Percentiles rank a stretch among this genome's conserved stretches.
Conservation (phyloP, 148 eudicot species). For the Rhododendron simsii region DNA sequence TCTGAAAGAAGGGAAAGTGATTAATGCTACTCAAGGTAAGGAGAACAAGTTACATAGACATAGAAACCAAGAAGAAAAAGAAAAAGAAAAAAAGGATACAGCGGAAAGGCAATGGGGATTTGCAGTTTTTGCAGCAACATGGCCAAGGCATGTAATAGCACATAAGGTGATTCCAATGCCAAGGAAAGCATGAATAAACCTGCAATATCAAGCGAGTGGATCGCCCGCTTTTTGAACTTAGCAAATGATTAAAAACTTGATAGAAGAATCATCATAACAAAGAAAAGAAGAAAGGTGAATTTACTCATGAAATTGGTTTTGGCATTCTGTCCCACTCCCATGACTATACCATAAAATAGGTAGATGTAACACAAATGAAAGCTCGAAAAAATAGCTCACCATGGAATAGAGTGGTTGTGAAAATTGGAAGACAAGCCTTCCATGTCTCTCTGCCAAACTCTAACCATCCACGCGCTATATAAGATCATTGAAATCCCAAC, state of each 20-base stretch:
- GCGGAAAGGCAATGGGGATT: constrained; percentile 27
- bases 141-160: constrained; percentile 41
- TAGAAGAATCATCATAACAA: background rate
- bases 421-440: background rate
- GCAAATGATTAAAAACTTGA: background rate
- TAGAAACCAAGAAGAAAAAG: background rate
- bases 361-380: background rate
- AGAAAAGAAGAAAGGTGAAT: background rate
- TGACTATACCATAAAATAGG: background rate
- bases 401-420: constrained; percentile 9
- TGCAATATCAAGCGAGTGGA: constrained; percentile 13
- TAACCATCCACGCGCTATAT: constrained; percentile 42
- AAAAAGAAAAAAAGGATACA: constrained; percentile 30
- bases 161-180: constrained; percentile 33
- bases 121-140: constrained; percentile 32
- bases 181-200: constrained; percentile 53
- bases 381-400: constrained; percentile 3
- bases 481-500: constrained; percentile 34
- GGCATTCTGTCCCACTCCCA: background rate
- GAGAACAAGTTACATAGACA: background rate
- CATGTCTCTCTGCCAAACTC: constrained; percentile 31
- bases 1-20: background rate
- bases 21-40: background rate
- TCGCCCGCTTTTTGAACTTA: background rate
- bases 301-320: background rate